Percentiles rank a stretch among this genome's conserved stretches.
These are phyloP conservation scores for Ceratocystis destructans DNA, from an alignment of 2,329 filamentous ascomycete species.

Conservation along the genomic window DNA sequence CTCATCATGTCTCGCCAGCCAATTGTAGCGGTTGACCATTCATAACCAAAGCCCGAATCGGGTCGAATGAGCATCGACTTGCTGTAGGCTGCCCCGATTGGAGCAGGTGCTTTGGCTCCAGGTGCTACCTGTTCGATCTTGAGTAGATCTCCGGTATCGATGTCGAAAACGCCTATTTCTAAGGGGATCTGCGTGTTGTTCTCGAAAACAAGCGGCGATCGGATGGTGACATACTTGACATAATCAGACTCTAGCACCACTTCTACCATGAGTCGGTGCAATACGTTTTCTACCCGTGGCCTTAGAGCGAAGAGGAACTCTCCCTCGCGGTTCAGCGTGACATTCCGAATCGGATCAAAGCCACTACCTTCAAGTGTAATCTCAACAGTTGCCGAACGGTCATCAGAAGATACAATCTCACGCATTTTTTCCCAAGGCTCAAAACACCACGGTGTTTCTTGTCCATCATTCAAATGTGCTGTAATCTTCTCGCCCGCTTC, in stretches of 20 bases:
- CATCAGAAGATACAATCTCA: constrained; percentile 78
- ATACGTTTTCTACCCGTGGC: constrained; percentile 69
- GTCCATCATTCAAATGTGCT: constrained; percentile 69
- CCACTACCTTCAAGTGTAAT: constrained; percentile 83
- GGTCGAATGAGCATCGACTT: constrained; percentile 80
- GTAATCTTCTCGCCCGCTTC: constrained; percentile 37
- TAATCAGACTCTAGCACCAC: constrained; percentile 86
- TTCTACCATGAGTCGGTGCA: constrained; percentile 85
- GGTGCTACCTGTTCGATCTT: constrained; percentile 97
- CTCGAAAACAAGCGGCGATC: constrained; percentile 81
- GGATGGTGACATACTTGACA: constrained; percentile 92
- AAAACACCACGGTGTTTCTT: constrained; percentile 90
- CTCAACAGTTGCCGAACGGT: constrained; percentile 62
- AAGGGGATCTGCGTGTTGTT: constrained; percentile 95
- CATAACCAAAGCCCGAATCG: constrained; percentile 90
- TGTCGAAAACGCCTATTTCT: constrained; percentile 82
- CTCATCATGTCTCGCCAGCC: constrained; percentile 90
- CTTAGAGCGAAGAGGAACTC: constrained; percentile 81
- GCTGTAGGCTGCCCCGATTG: constrained; percentile 80
- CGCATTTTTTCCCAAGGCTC: constrained; percentile 95
- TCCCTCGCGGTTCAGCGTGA: constrained; percentile 85
- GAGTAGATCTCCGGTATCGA: constrained; percentile 71
- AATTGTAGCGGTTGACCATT: constrained; percentile 79
- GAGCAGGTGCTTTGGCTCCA: constrained; percentile 76
- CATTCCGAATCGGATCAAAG: constrained; percentile 78